These are phyloP conservation scores for Cutaneotrichosporon mucoides DNA, from an alignment of 1,284 basidiomycete genomes.

Conservation along the genomic window DNA sequence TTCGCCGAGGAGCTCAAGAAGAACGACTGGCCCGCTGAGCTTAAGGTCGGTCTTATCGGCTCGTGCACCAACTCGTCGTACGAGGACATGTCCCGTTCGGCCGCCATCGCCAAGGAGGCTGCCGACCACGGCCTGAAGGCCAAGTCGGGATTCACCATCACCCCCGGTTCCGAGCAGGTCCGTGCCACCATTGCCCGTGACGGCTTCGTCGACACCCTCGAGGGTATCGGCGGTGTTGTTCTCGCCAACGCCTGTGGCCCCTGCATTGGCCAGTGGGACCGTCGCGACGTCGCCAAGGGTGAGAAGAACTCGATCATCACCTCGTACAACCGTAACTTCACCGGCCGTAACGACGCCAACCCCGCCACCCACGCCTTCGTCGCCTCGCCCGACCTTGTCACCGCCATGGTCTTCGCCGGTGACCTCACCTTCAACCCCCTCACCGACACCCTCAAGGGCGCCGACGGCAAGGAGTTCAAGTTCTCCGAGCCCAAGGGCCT, in stretches of 20 bases:
- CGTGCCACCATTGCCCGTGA: slow-evolving; percentile 96
- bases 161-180: slow-evolving; percentile 97
- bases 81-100: slow-evolving; percentile 98
- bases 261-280: slow-evolving; percentile 99
- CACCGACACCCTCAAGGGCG: slow-evolving; percentile 79
- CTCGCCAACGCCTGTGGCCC: slow-evolving; percentile 98
- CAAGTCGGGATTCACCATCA: slow-evolving; percentile 95
- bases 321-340: slow-evolving; percentile 99
- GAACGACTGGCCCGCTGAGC: slow-evolving; percentile 94
- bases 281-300: slow-evolving; percentile 93
- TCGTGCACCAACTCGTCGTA: slow-evolving; percentile 99
- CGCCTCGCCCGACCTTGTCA: slow-evolving; percentile 95
- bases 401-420: slow-evolving; percentile 94
- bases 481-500: slow-evolving; percentile 84
- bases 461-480: slow-evolving; percentile 96
- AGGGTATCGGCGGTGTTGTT: slow-evolving; percentile 83
- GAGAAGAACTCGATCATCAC: slow-evolving; percentile 97
- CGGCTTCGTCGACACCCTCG: slow-evolving; percentile 84
- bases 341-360: slow-evolving; percentile 99
- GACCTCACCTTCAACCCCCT: slow-evolving; percentile 94
- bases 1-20: slow-evolving; percentile 88
- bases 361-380: slow-evolving; percentile 98
- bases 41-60: slow-evolving; percentile 96
- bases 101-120: slow-evolving; percentile 88
- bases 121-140: slow-evolving; percentile 76